A percentile compares a stretch with the other conserved stretches of the same genome.
Conservation (phyloP, 495 filamentous ascomycete species). For the Bathelium albidoporum region DNA sequence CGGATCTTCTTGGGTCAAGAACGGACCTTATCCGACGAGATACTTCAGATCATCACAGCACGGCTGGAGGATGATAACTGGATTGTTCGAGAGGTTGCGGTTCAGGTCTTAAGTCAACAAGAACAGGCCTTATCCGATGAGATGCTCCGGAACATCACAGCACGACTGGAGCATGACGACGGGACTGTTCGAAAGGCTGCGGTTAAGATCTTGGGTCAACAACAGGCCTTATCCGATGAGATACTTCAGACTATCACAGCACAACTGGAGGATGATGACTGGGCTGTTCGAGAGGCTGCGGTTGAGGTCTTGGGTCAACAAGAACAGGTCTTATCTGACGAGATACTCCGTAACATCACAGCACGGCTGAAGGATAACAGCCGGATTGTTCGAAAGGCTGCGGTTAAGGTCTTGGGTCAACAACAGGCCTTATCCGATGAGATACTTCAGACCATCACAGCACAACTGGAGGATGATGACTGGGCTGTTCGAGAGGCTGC, state of each 20-base stretch:
- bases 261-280: not conserved
- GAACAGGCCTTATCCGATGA: not conserved
- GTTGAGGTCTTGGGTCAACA: not conserved
- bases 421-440: not conserved
- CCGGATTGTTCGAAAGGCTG: not conserved
- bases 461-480: not conserved
- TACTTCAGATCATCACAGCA: not conserved
- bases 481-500: not conserved
- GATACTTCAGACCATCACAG: not conserved
- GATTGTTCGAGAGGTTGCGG: not conserved
- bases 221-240: not conserved
- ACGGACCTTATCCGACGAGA: not conserved
- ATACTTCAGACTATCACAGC: not conserved
- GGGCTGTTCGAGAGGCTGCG: not conserved
- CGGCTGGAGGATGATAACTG: not conserved
- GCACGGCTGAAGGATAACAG: not conserved
- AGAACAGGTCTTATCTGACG: not conserved
- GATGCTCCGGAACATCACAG: not conserved
- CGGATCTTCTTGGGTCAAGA: not conserved
- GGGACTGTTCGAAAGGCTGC: not conserved
- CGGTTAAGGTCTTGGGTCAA: not conserved
- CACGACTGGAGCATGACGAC: not conserved
- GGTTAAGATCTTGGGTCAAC: not conserved
- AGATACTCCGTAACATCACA: slow-evolving; percentile 4
- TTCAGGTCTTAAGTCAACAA: not conserved